Evolutionary conservation across 163 green algal species (phyloP).

Genomic region (Coccomyxa subellipsoidea): DNA sequence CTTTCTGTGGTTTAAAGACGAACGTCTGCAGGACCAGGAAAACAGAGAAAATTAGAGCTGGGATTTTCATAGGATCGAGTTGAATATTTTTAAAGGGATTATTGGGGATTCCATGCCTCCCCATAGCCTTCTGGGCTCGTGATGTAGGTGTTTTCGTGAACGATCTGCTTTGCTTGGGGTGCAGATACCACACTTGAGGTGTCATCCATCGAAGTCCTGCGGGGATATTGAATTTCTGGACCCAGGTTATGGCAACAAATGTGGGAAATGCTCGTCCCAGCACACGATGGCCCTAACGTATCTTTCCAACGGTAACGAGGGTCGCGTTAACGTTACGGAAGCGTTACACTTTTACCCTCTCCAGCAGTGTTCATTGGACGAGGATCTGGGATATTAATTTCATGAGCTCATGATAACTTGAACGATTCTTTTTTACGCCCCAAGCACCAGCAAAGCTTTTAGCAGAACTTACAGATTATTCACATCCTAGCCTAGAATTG

Average conservation of each 20-base stretch:
- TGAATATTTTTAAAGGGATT: not conserved
- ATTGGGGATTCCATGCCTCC: conserved; percentile 14
- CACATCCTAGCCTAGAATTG: too few relatives aligned
- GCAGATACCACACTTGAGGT: not conserved
- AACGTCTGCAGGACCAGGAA: not conserved
- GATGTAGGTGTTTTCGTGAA: conserved; percentile 87
- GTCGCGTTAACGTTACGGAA: not conserved
- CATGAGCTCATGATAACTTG: too few relatives aligned
- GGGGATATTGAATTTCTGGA: too few relatives aligned
- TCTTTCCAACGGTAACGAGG: not conserved
- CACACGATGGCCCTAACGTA: too few relatives aligned
- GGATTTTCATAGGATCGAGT: not conserved
- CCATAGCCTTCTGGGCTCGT: conserved; percentile 68
- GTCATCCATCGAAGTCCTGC: not conserved
- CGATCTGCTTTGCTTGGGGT: conserved; percentile 1
- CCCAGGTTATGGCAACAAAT: too few relatives aligned
- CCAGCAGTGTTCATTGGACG: too few relatives aligned
- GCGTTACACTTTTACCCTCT: not conserved
- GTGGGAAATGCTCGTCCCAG: too few relatives aligned
- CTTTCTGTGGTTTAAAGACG: conserved; percentile 47
- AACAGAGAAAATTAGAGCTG: too few relatives aligned
- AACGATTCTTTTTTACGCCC: too few relatives aligned
- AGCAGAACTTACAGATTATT: too few relatives aligned
- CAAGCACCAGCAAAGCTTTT: too few relatives aligned
- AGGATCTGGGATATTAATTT: too few relatives aligned